These are phyloP conservation scores for Kazachstania kunashirensis DNA, from an alignment of 805 yeast genomes.

Conservation along the genomic window DNA sequence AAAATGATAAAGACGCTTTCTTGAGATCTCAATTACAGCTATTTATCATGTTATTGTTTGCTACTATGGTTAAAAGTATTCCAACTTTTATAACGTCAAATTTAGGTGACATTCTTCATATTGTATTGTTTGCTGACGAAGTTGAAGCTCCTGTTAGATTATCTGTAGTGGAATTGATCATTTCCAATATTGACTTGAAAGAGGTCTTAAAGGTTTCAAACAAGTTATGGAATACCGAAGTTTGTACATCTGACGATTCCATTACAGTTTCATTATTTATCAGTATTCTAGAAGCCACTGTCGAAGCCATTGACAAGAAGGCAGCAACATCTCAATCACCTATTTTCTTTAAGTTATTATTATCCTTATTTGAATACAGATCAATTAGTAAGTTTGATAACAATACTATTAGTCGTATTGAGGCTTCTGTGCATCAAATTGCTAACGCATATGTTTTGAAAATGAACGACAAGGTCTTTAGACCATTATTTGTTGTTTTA, in stretches of 20 bases:
- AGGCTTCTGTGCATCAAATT: conserved; percentile 61
- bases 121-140: conserved; percentile 46
- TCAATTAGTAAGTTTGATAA: conserved; percentile 48
- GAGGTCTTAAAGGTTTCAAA: conserved; percentile 53
- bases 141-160: conserved; percentile 54
- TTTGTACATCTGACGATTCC: conserved; percentile 31
- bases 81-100: conserved; percentile 76
- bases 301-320: conserved; percentile 63
- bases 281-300: conserved; percentile 52
- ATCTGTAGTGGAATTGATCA: conserved; percentile 50
- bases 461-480: conserved; percentile 84
- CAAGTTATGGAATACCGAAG: conserved; percentile 47
- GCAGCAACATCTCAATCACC: conserved; percentile 64
- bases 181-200: conserved; percentile 57
- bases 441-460: conserved; percentile 76
- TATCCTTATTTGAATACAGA: conserved; percentile 64
- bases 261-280: conserved; percentile 60
- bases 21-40: conserved; percentile 44
- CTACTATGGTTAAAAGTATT: conserved; percentile 68
- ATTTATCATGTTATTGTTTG: conserved; percentile 59
- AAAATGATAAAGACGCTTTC: conserved; percentile 13
- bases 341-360: conserved; percentile 55
- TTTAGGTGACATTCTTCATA: conserved; percentile 49
- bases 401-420: conserved; percentile 73
- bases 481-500: conserved; percentile 80